These are phyloP conservation scores for Rhodotorula paludigena DNA, from an alignment of 768 basidiomycete species.

Conservation along the genomic window DNA sequence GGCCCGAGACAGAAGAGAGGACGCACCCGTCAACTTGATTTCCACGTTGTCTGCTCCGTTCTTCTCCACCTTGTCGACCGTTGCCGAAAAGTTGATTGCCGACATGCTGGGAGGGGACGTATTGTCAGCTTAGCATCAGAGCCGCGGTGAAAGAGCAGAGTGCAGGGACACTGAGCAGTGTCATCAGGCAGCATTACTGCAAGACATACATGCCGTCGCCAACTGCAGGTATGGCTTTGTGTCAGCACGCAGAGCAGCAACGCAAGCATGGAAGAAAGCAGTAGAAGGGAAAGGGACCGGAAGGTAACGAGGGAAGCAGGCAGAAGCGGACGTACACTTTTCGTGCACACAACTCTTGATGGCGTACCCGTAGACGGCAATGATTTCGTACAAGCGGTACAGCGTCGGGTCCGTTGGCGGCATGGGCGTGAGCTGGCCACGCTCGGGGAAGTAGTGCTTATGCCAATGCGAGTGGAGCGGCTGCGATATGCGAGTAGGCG, in stretches of 20 bases:
- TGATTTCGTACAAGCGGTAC: slow-evolving; percentile 68
- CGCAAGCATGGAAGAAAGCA: not conserved
- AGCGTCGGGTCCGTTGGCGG: slow-evolving; percentile 74
- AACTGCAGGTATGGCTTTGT: not conserved
- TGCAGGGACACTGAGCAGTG: not conserved
- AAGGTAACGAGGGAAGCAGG: no score
- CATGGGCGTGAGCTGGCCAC: slow-evolving; percentile 61
- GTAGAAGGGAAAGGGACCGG: not conserved
- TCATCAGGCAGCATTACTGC: slow-evolving; percentile 12
- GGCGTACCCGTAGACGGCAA: slow-evolving; percentile 4
- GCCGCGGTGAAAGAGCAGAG: no score
- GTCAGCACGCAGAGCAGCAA: no score
- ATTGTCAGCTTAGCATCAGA: no score
- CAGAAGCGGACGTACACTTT: not conserved
- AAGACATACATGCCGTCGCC: slow-evolving; percentile 8
- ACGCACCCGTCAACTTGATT: slow-evolving; percentile 4
- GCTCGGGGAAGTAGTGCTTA: slow-evolving; percentile 67
- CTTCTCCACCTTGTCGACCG: slow-evolving; percentile 14
- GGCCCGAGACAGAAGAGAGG: no score
- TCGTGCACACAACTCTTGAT: not conserved
- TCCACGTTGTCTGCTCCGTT: slow-evolving; percentile 11
- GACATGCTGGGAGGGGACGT: no score
- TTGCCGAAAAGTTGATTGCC: not conserved
- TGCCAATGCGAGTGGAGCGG: slow-evolving; percentile 55
- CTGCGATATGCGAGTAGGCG: not conserved